A percentile compares a stretch with the other conserved stretches of the same genome.
These are phyloP conservation scores for Fusarium drepaniforme DNA, from an alignment of 2,329 filamentous ascomycete genomes.

Conservation along the genomic window DNA sequence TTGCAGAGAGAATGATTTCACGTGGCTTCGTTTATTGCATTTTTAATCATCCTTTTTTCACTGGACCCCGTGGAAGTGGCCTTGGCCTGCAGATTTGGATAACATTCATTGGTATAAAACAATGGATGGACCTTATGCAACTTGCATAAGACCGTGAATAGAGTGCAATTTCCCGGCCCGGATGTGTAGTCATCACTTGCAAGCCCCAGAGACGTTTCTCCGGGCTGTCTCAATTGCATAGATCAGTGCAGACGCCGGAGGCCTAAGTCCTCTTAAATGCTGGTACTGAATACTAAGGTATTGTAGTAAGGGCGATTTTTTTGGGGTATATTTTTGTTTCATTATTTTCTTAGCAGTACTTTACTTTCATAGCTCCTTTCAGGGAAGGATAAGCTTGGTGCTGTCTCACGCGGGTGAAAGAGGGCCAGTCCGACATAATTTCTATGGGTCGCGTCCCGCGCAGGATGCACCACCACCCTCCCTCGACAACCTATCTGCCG, in stretches of 20 bases:
- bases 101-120: neutral
- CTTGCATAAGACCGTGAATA: neutral
- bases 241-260: neutral
- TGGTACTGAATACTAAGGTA: neutral
- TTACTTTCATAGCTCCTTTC: neutral
- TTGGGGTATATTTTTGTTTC: neutral
- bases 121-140: neutral
- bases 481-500: neutral
- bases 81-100: neutral
- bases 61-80: too few relatives aligned
- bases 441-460: neutral
- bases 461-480: neutral
- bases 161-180: neutral
- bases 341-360: neutral
- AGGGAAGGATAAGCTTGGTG: neutral
- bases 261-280: neutral
- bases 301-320: neutral
- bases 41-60: too few relatives aligned
- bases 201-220: neutral
- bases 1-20: neutral
- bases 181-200: neutral
- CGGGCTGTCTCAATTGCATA: neutral
- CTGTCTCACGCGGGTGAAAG: neutral
- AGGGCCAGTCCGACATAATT: neutral
- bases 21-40: neutral